phyloP scores from a whole-genome alignment of 192 early-diverging fungal species.

The Phycomyces blakesleeanus region DNA sequence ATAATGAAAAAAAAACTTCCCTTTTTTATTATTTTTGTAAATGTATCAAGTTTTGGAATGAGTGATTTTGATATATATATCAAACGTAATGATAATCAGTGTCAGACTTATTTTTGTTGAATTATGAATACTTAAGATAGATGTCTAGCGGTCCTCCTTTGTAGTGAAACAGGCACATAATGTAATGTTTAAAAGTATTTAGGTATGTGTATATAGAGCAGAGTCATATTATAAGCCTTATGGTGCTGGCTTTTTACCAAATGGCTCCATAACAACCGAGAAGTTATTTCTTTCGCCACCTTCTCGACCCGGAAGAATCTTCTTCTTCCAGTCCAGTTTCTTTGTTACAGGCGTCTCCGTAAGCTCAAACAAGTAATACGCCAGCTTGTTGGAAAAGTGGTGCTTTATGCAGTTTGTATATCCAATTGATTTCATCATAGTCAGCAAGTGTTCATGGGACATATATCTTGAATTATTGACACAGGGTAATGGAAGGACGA shows the following conservation, averaged over 20 bases:
- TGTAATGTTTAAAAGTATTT: too few species aligned
- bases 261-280: conserved; percentile 49
- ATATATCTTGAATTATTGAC: conserved; percentile 83
- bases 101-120: too few species aligned
- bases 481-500: conserved; percentile 83
- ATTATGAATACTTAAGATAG: too few species aligned
- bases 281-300: conserved; percentile 67
- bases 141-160: too few species aligned
- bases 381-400: conserved; percentile 75
- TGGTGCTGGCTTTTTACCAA: background rate
- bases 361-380: conserved; percentile 69
- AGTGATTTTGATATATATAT: too few species aligned
- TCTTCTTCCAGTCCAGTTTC: conserved; percentile 49
- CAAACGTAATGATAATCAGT: too few species aligned
- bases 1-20: too few species aligned
- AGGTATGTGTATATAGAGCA: too few species aligned
- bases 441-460: conserved; percentile 64
- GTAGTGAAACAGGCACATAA: too few species aligned
- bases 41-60: too few species aligned
- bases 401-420: conserved; percentile 51
- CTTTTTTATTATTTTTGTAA: too few species aligned
- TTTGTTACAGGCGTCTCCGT: conserved; percentile 1
- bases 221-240: background rate
- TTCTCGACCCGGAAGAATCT: conserved; percentile 58
- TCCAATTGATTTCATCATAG: conserved; percentile 62